Evolutionary conservation across 1,284 basidiomycete genomes (phyloP).

Genomic region (Tylopilus sp.): DNA sequence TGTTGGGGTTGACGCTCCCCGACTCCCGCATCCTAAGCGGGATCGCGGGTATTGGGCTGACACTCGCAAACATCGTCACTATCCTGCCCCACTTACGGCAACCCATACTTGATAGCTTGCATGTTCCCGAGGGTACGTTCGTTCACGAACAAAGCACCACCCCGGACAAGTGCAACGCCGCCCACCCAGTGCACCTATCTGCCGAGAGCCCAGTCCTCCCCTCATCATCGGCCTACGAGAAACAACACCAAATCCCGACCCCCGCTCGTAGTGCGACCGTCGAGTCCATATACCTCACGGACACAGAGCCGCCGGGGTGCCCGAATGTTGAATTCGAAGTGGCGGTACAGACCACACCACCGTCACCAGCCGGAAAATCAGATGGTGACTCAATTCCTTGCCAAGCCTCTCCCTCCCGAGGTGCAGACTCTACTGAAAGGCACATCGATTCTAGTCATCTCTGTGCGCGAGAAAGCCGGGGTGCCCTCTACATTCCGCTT

Average conservation of each 20-base stretch:
- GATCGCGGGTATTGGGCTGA: conserved; percentile 27
- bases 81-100: conserved; percentile 28
- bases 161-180: background rate
- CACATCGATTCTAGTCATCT: background rate
- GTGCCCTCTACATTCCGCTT: conserved; percentile 15
- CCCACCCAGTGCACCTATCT: background rate
- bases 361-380: background rate
- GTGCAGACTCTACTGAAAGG: background rate
- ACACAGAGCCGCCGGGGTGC: background rate
- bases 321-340: conserved; percentile 1
- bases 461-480: conserved; percentile 5
- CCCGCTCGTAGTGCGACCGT: background rate
- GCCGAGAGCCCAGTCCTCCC: background rate
- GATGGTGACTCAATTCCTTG: background rate
- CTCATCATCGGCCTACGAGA: background rate
- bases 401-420: background rate
- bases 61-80: conserved; percentile 25
- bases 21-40: conserved; percentile 28
- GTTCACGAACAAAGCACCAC: background rate
- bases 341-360: background rate
- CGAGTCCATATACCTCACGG: background rate
- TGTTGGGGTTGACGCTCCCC: conserved; percentile 26
- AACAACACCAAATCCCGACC: background rate
- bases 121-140: background rate
- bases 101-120: conserved; percentile 16